Percentiles rank a stretch among this genome's conserved stretches.
These are phyloP conservation scores for Colletotrichum navitas DNA, from an alignment of 2,329 filamentous ascomycete genomes.

Conservation along the genomic window DNA sequence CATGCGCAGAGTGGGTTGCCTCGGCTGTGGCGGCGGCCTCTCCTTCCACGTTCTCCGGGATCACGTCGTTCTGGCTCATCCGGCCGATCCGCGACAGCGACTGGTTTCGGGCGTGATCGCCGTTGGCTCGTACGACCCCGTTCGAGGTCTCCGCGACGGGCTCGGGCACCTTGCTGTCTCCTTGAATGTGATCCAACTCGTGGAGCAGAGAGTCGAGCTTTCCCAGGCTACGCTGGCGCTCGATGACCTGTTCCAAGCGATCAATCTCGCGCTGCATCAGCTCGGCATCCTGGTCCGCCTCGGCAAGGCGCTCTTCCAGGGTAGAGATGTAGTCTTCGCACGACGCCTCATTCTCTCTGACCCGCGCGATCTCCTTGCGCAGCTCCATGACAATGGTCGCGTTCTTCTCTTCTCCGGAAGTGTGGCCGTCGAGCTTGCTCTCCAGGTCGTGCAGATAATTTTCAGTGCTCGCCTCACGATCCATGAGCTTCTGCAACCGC, in stretches of 20 bases:
- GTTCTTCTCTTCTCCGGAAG: constrained; percentile 93
- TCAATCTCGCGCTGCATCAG: constrained; percentile 98
- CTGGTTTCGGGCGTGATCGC: constrained; percentile 66
- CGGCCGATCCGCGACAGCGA: constrained; percentile 56
- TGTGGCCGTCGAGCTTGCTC: constrained; percentile 88
- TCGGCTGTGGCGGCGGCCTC: constrained; percentile 44
- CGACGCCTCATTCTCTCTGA: constrained; percentile 89
- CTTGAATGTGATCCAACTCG: constrained; percentile 85
- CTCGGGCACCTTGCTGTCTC: constrained; percentile 63
- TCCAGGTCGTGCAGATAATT: constrained; percentile 94
- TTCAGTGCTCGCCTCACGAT: constrained; percentile 92
- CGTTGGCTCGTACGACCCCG: constrained; percentile 57
- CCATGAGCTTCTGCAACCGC: constrained; percentile 91
- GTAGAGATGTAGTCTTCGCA: constrained; percentile 98
- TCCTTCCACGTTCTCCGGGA: constrained; percentile 66
- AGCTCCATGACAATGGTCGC: constrained; percentile 86
- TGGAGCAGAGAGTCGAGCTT: constrained; percentile 93
- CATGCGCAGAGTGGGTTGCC: constrained; percentile 46
- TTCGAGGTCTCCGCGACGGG: constrained; percentile 53
- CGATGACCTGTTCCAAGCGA: constrained; percentile 92
- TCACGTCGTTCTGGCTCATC: constrained; percentile 65
- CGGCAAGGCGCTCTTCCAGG: constrained; percentile 92
- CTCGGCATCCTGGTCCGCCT: constrained; percentile 95
- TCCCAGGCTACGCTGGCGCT: constrained; percentile 93
- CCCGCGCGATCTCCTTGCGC: constrained; percentile 88